Evolutionary conservation across 2,329 filamentous ascomycete genomes (phyloP).

Genomic region (Colletotrichum sp.): DNA sequence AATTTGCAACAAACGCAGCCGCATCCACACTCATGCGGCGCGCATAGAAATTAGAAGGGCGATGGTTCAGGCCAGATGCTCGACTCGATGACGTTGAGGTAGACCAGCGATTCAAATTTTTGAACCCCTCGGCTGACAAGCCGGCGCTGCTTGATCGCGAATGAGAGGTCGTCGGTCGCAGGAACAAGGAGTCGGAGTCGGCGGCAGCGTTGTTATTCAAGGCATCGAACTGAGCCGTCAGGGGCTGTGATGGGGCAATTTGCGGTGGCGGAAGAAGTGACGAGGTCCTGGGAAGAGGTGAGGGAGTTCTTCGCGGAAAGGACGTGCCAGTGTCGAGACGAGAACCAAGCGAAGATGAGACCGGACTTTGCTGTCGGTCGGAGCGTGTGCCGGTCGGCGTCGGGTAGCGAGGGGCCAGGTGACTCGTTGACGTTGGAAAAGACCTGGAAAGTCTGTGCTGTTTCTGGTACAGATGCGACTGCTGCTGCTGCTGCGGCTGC

Average conservation of each 20-base stretch:
- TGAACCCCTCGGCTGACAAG: conserved; percentile 42
- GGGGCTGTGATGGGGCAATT: neutral
- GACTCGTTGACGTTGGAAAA: neutral
- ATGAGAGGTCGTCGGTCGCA: neutral
- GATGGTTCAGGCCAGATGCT: conserved; percentile 3
- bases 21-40: conserved; percentile 6
- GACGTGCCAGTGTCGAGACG: conserved; percentile 1
- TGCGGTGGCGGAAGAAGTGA: conserved; percentile 1
- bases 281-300: conserved; percentile 3
- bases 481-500: neutral
- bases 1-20: neutral
- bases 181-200: neutral
- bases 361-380: conserved; percentile 13
- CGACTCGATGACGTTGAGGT: conserved; percentile 51
- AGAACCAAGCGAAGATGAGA: conserved; percentile 15
- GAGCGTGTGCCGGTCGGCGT: neutral
- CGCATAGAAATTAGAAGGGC: neutral
- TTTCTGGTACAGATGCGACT: neutral
- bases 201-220: neutral
- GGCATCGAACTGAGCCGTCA: neutral
- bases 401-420: conserved; percentile 1
- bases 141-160: conserved; percentile 41
- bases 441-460: conserved; percentile 17
- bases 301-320: neutral
- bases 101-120: conserved; percentile 56